Percentiles rank a stretch among this genome's conserved stretches.
Evolutionary conservation across 306 rosid genomes (phyloP).

Genomic region (Cicer arietinum): DNA sequence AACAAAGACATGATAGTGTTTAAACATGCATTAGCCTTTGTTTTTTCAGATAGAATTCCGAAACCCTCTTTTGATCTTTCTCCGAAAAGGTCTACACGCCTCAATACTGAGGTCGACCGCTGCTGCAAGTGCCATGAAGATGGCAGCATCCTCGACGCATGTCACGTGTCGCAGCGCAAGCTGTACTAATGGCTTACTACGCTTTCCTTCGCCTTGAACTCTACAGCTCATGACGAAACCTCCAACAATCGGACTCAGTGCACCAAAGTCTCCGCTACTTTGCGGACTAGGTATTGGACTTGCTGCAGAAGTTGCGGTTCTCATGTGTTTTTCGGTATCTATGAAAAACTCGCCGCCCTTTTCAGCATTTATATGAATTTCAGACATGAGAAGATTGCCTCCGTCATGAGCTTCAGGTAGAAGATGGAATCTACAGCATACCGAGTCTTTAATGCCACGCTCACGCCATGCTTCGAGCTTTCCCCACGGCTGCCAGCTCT

Average conservation of each 20-base stretch:
- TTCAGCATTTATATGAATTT: slow-evolving; percentile 79
- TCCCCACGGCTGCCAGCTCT: slow-evolving; percentile 99
- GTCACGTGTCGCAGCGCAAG: slow-evolving; percentile 89
- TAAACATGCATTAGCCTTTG: slow-evolving; percentile 27
- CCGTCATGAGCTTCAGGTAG: slow-evolving; percentile 78
- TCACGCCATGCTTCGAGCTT: slow-evolving; percentile 98
- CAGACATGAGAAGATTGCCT: slow-evolving; percentile 78
- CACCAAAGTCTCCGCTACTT: slow-evolving; percentile 90
- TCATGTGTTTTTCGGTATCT: slow-evolving; percentile 78
- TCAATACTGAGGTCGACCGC: slow-evolving; percentile 86
- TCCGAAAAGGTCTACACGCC: slow-evolving; percentile 81
- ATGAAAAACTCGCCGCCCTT: slow-evolving; percentile 92
- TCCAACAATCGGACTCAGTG: slow-evolving; percentile 65
- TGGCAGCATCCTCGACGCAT: slow-evolving; percentile 90
- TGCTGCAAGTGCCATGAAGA: slow-evolving; percentile 94
- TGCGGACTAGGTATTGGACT: slow-evolving; percentile 88
- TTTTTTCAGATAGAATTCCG: slow-evolving; percentile 57
- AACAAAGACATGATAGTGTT: slow-evolving; percentile 10
- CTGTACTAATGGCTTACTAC: slow-evolving; percentile 77
- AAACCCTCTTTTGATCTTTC: slow-evolving; percentile 65
- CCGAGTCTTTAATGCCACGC: slow-evolving; percentile 74
- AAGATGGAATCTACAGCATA: slow-evolving; percentile 82
- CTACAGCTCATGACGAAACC: slow-evolving; percentile 94
- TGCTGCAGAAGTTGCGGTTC: slow-evolving; percentile 43
- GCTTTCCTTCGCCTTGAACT: slow-evolving; percentile 92